Percentiles rank a stretch among this genome's conserved stretches.
Conservation (phyloP, 345 rosid genomes). For the Zanthoxylum bungeanum region DNA sequence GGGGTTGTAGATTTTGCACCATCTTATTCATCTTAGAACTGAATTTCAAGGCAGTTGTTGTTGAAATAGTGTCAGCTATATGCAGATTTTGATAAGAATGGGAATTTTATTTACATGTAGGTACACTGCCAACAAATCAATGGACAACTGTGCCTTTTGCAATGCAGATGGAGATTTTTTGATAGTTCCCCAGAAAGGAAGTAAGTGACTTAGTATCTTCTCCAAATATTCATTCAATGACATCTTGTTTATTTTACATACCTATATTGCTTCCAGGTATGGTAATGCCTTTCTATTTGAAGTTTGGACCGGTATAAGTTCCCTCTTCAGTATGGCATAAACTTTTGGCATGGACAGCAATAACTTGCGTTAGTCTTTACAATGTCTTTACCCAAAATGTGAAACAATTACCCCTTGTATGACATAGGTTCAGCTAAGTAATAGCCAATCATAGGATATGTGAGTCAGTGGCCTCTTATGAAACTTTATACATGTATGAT, state of each 20-base stretch:
- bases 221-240: not conserved
- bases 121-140: constrained; percentile 83
- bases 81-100: not conserved
- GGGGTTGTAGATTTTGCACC: not conserved
- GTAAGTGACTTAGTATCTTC: constrained; percentile 40
- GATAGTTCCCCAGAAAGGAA: constrained; percentile 89
- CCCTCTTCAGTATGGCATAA: not conserved
- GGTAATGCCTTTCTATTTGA: not conserved
- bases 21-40: not conserved
- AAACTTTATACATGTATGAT: not conserved
- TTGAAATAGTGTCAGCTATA: not conserved
- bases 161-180: constrained; percentile 97
- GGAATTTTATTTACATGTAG: constrained; percentile 29
- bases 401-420: not conserved
- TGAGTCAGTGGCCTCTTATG: not conserved
- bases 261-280: not conserved
- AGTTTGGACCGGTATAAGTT: not conserved
- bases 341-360: not conserved
- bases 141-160: constrained; percentile 85
- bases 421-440: not conserved
- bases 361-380: not conserved
- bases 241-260: not conserved
- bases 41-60: not conserved
- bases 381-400: not conserved
- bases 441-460: not conserved